Evolutionary conservation across 2,329 filamentous ascomycete species (phyloP).

Genomic region (Ceratocystis destructans): DNA sequence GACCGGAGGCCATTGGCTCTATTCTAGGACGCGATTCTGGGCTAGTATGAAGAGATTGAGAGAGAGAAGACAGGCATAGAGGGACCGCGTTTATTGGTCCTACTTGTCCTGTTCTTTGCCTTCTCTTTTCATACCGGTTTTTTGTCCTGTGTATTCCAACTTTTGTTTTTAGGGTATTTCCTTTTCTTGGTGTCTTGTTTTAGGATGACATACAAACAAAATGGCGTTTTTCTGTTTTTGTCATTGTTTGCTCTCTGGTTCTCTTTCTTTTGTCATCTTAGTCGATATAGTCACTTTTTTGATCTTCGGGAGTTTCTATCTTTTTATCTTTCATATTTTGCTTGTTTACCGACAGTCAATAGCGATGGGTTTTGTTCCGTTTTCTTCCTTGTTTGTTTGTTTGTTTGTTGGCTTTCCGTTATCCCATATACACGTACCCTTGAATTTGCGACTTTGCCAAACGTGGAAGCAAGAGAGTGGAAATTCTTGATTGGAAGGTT

Average conservation of each 20-base stretch:
- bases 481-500: too few species aligned
- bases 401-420: constrained; percentile 16
- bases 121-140: background rate
- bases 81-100: too few species aligned
- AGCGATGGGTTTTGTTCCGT: constrained; percentile 10
- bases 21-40: too few species aligned
- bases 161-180: constrained; percentile 11
- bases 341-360: constrained; percentile 1
- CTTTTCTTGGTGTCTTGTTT: background rate
- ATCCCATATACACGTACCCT: constrained; percentile 26
- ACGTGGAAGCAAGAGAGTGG: too few species aligned
- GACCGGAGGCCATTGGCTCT: too few species aligned
- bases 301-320: constrained; percentile 10
- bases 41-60: too few species aligned
- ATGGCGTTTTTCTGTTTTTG: constrained; percentile 14
- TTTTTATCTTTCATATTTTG: constrained; percentile 11
- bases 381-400: constrained; percentile 12
- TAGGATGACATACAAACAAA: constrained; percentile 10
- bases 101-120: too few species aligned
- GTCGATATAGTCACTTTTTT: constrained; percentile 12
- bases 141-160: background rate
- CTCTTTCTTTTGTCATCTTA: constrained; percentile 15
- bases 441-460: background rate
- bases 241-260: constrained; percentile 10
- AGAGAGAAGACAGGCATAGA: too few species aligned